These are phyloP conservation scores for Colletotrichum cuscutae DNA, from an alignment of 2,329 filamentous ascomycete genomes.

Conservation along the genomic window DNA sequence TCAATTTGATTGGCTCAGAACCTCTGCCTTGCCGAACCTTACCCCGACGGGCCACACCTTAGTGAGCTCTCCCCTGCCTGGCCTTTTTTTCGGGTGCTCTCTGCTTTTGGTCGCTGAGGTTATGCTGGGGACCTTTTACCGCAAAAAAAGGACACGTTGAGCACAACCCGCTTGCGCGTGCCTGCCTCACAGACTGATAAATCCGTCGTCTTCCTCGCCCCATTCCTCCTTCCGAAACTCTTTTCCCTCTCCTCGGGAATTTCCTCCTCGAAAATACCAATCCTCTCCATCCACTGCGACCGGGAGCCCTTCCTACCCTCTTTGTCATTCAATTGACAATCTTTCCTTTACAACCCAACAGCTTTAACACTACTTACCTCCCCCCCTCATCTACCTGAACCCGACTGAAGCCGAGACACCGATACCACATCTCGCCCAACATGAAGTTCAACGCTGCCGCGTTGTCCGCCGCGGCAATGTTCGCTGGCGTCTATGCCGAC, in stretches of 20 bases:
- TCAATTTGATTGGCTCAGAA: slow-evolving; percentile 9
- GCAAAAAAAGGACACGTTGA: slow-evolving; percentile 39
- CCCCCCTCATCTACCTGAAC: neutral
- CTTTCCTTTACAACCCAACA: slow-evolving; percentile 21
- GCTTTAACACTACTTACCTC: slow-evolving; percentile 17
- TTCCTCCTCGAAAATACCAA: slow-evolving; percentile 22
- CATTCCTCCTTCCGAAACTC: slow-evolving; percentile 34
- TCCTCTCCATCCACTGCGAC: slow-evolving; percentile 22
- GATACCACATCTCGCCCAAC: slow-evolving; percentile 48
- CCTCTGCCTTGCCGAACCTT: slow-evolving; percentile 8
- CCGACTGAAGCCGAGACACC: slow-evolving; percentile 2
- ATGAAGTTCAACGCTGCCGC: slow-evolving; percentile 90
- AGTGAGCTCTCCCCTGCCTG: slow-evolving; percentile 31
- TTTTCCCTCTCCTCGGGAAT: slow-evolving; percentile 32
- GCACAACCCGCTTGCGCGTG: slow-evolving; percentile 20
- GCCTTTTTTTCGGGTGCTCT: slow-evolving; percentile 12
- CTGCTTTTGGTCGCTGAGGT: neutral
- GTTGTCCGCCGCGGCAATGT: slow-evolving; percentile 78
- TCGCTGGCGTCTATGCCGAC: slow-evolving; percentile 77
- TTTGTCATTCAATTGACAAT: slow-evolving; percentile 33
- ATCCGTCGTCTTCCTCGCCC: slow-evolving; percentile 32
- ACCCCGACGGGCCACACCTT: slow-evolving; percentile 5
- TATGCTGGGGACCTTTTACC: slow-evolving; percentile 22
- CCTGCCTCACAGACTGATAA: slow-evolving; percentile 35
- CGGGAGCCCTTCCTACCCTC: slow-evolving; percentile 19